Conservation (phyloP, 345 rosid genomes). For the Toxicodendron radicans region DNA sequence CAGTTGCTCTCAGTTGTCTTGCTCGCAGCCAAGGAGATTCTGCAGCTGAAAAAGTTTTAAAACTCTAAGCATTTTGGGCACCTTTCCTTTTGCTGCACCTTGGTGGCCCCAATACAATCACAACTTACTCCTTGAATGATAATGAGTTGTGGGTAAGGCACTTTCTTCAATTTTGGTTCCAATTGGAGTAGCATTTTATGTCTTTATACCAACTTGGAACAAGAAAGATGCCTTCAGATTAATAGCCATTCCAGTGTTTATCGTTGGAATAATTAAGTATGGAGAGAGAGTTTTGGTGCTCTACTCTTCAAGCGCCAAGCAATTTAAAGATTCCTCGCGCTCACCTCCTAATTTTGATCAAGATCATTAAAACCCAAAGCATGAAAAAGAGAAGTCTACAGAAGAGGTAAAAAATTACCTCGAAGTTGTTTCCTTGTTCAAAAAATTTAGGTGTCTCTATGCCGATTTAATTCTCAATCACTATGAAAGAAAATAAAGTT, state of each 20-base stretch:
- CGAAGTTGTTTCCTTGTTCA: not conserved
- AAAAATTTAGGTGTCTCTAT: not conserved
- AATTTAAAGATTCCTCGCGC: not conserved
- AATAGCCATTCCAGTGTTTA: constrained; percentile 13
- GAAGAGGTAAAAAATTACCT: not conserved
- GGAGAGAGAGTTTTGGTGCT: constrained; percentile 7
- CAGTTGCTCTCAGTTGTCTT: constrained; percentile 8
- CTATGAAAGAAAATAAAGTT: not conserved
- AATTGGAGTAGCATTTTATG: constrained; percentile 27
- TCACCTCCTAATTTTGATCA: not conserved
- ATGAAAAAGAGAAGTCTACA: not conserved
- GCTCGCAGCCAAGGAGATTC: not conserved
- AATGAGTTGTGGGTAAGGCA: too few species aligned
- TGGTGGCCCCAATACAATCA: too few species aligned
- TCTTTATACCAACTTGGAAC: constrained; percentile 14
- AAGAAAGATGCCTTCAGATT: constrained; percentile 18
- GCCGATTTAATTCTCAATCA: not conserved
- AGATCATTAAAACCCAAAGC: too few species aligned
- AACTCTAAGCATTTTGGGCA: constrained; percentile 20
- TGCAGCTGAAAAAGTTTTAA: not conserved
- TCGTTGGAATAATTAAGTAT: constrained; percentile 1
- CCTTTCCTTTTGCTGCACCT: too few species aligned
- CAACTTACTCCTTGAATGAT: too few species aligned
- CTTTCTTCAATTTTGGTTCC: not conserved
- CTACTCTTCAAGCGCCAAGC: not conserved